phyloP scores from a whole-genome alignment of 208 protist genomes.

The Leishmania major region DNA sequence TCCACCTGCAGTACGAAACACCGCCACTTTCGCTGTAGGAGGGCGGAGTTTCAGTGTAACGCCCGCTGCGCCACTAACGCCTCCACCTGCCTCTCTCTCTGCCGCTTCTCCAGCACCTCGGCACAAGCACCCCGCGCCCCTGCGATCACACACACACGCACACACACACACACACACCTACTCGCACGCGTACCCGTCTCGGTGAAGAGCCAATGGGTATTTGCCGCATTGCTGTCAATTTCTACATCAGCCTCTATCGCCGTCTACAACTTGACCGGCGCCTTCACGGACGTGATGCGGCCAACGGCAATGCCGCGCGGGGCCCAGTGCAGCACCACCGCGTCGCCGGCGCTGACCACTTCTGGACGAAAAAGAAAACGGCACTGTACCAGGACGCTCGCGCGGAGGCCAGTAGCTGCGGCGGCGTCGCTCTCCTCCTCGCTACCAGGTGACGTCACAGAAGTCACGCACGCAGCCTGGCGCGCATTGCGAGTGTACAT shows the following conservation, averaged over 20 bases:
- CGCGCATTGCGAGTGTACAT: slow-evolving; percentile 79
- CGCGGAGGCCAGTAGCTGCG: not conserved
- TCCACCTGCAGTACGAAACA: not conserved
- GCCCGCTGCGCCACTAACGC: not conserved
- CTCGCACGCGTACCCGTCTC: not conserved
- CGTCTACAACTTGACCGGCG: not conserved
- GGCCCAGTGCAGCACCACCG: slow-evolving; percentile 76
- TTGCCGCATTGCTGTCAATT: not conserved
- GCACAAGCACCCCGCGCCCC: not conserved
- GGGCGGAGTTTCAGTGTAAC: not conserved
- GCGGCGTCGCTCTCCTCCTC: not conserved
- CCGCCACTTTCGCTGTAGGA: not conserved
- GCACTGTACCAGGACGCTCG: slow-evolving; percentile 29
- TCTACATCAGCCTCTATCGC: not conserved
- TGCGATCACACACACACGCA: not conserved
- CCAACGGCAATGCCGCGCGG: slow-evolving; percentile 77
- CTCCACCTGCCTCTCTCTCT: not conserved
- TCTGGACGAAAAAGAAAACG: slow-evolving; percentile 80
- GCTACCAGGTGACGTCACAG: not conserved
- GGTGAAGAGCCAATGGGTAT: not conserved
- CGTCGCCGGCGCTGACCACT: slow-evolving; percentile 54
- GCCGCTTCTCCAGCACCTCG: not conserved
- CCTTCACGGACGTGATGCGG: slow-evolving; percentile 22
- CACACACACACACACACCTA: not conserved
- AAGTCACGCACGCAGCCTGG: slow-evolving; percentile 61